phyloP scores from a whole-genome alignment of 1,284 basidiomycete genomes.

The Tetrapyrgos nigripes region DNA sequence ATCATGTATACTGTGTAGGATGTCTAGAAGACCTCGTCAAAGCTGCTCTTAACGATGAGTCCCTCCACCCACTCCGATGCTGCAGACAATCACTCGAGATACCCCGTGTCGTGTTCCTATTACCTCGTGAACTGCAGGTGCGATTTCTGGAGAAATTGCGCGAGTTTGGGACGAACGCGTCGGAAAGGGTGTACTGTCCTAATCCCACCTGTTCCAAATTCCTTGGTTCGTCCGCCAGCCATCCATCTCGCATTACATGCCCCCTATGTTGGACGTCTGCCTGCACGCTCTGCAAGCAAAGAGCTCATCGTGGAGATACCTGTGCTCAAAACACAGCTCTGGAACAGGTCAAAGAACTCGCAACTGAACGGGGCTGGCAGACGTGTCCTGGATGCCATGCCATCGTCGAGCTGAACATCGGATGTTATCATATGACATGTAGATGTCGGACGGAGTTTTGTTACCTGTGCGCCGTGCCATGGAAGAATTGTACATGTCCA shows the following conservation, averaged over 20 bases:
- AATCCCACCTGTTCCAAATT: slow-evolving; percentile 54
- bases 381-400: slow-evolving; percentile 52
- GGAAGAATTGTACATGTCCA: slow-evolving; percentile 59
- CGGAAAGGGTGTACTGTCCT: slow-evolving; percentile 47
- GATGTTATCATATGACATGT: slow-evolving; percentile 60
- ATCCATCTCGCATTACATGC: slow-evolving; percentile 33
- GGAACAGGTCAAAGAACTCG: slow-evolving; percentile 47
- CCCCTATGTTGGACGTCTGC: slow-evolving; percentile 41
- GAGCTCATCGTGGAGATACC: slow-evolving; percentile 38
- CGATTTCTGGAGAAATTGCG: slow-evolving; percentile 37
- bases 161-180: slow-evolving; percentile 44
- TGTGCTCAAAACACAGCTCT: slow-evolving; percentile 45
- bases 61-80: slow-evolving; percentile 44
- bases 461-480: slow-evolving; percentile 56
- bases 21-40: slow-evolving; percentile 34
- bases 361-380: slow-evolving; percentile 49
- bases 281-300: slow-evolving; percentile 52
- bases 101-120: slow-evolving; percentile 27
- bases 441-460: slow-evolving; percentile 54
- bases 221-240: slow-evolving; percentile 48
- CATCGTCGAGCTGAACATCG: slow-evolving; percentile 51
- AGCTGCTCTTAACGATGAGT: slow-evolving; percentile 41
- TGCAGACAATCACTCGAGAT: slow-evolving; percentile 40
- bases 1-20: slow-evolving; percentile 18
- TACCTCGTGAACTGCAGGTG: slow-evolving; percentile 23